Evolutionary conservation across 192 early-diverging fungal genomes (phyloP).

Genomic region (Coemansia sp.): DNA sequence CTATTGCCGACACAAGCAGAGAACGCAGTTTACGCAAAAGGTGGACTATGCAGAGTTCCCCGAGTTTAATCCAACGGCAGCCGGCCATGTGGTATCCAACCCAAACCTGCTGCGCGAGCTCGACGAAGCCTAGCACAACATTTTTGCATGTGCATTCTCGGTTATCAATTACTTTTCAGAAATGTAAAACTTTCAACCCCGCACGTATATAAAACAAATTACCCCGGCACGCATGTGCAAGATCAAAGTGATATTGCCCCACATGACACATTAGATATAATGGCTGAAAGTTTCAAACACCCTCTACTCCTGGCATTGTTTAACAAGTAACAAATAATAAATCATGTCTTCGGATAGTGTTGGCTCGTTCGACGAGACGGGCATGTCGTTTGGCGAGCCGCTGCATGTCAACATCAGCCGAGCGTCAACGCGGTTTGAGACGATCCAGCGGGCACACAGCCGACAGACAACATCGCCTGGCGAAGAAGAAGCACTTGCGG

Average conservation of each 20-base stretch:
- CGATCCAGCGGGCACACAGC: constrained; percentile 34
- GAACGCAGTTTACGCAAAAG: not conserved
- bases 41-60: not conserved
- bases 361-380: not conserved
- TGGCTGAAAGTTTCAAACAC: too few species aligned
- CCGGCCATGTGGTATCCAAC: not conserved
- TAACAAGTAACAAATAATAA: too few species aligned
- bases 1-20: not conserved
- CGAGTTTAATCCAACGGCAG: not conserved
- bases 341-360: too few species aligned
- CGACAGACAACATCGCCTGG: constrained; percentile 6
- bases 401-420: constrained; percentile 40
- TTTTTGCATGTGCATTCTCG: too few species aligned
- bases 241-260: too few species aligned
- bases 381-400: constrained; percentile 50
- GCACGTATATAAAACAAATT: too few species aligned
- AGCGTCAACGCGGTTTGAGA: constrained; percentile 31
- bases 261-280: too few species aligned
- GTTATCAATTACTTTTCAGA: too few species aligned
- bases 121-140: not conserved
- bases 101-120: not conserved
- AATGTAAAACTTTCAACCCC: too few species aligned
- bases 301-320: too few species aligned
- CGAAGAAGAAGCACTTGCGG: constrained; percentile 14
- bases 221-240: too few species aligned